Percentiles rank a stretch among this genome's conserved stretches.
phyloP scores from a whole-genome alignment of 371 early-diverging fungal genomes.

The Mortierella sp. region DNA sequence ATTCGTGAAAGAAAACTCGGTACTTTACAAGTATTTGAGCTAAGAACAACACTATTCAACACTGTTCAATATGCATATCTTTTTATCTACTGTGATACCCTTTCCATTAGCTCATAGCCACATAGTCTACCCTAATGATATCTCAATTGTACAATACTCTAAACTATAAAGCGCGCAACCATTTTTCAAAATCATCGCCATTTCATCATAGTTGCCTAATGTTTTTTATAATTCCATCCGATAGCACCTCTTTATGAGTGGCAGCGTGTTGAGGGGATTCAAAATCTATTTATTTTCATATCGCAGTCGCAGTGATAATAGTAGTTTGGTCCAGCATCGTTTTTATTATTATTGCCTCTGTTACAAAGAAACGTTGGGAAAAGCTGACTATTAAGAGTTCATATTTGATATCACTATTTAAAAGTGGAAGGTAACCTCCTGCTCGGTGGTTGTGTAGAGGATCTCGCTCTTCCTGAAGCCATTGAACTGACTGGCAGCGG shows the following conservation, averaged over 20 bases:
- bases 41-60: not conserved
- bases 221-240: no score
- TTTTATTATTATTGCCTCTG: no score
- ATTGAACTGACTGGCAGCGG: slow-evolving; percentile 92
- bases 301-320: no score
- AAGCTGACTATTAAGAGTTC: no score
- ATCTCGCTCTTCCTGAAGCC: slow-evolving; percentile 89
- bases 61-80: no score
- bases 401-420: slow-evolving; percentile 1
- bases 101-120: not conserved
- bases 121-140: no score
- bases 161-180: not conserved
- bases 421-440: slow-evolving; percentile 10
- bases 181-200: no score
- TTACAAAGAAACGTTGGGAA: no score
- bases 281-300: not conserved
- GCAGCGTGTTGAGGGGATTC: not conserved
- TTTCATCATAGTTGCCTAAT: no score
- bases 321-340: no score
- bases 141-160: not conserved
- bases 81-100: not conserved
- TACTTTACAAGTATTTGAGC: not conserved
- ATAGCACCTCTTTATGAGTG: no score
- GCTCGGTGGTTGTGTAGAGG: slow-evolving; percentile 87
- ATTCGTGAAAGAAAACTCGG: slow-evolving; percentile 2